Conservation (phyloP, 345 rosid genomes). For the Eucalyptus polyanthemos region DNA sequence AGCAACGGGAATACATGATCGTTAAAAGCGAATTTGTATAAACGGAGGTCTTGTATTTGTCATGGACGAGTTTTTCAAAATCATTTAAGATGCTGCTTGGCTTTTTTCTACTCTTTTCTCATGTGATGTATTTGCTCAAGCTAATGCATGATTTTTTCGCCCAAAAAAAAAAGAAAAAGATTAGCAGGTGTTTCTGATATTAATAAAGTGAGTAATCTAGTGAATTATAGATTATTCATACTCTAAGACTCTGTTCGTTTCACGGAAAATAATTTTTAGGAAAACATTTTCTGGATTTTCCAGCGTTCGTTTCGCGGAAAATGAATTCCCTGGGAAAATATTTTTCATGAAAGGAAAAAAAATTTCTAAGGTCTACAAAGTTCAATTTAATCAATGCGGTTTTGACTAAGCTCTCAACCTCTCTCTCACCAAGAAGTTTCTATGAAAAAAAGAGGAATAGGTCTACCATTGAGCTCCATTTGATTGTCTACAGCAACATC, state of each 20-base stretch:
- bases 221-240: neutral
- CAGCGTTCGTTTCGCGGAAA: accelerated
- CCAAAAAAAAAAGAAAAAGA: no score
- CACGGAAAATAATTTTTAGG: no score
- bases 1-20: neutral
- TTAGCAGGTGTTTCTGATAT: neutral
- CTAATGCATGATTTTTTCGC: neutral
- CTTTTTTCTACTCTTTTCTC: neutral
- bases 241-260: neutral
- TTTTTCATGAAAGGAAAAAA: no score
- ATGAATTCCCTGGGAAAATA: no score
- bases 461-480: neutral
- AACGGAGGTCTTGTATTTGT: neutral
- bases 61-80: neutral
- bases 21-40: neutral
- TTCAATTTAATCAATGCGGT: neutral
- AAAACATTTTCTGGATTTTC: no score
- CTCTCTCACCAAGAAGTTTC: neutral
- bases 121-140: neutral
- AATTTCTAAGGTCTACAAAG: neutral
- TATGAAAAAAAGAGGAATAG: neutral
- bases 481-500: neutral
- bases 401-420: neutral
- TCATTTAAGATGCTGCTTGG: neutral
- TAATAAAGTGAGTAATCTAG: neutral